Base-by-base conservation (phyloP, 257 asterid genomes). In the Penstemon barbatus region DNA sequence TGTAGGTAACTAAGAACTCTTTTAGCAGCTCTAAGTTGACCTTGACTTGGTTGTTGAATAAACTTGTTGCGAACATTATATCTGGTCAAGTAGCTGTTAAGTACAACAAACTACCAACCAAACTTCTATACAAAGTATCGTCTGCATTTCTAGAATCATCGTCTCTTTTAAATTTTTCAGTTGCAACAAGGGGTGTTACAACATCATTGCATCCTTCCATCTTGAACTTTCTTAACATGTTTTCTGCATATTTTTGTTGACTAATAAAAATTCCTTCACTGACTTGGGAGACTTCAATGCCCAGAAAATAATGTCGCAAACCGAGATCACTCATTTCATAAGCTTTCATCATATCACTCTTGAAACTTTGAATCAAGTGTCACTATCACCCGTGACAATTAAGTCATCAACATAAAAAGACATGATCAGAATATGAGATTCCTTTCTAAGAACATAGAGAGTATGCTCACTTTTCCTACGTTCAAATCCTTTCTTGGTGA, bases 271-370 rank as follows among this genome's bases (percentile, higher is more conserved):
- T 15, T 15, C 18, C 18, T 15, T 18, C 58, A 5, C 18, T 33
- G 3, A 12, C 18, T 53, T 53, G 58, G 3, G 6, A 4, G 36
- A 53, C 3, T 53, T 53, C 58, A 4, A n/a, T 53, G 58, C 58
- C 58, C 5, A n/a, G 6, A 18, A 52, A 11, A 13, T 53, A 53
- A 53, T 53, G 25, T 5, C 15, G 25, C 25, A 53, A 13, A 6
- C 33, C 33, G 18, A 53, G 58, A 53, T 15, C 58, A 13, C 58
- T 53, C 58, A 53, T 53, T 33, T 53, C 58, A 13, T 53, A 53
- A 8, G 25, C 18, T 6, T 53, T 53, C 58, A 15, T n/a, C 58
- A n/a, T 53, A 1, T 53, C 58, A 3, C 18, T 25, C 8, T 53
- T 53, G 18, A 53, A 53, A 5, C 8, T 53, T 53, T 53, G 58